Evolutionary conservation across 345 rosid species (phyloP), one percentile per base, ranked within the genome.

Genomic region (Populus davidiana): DNA sequence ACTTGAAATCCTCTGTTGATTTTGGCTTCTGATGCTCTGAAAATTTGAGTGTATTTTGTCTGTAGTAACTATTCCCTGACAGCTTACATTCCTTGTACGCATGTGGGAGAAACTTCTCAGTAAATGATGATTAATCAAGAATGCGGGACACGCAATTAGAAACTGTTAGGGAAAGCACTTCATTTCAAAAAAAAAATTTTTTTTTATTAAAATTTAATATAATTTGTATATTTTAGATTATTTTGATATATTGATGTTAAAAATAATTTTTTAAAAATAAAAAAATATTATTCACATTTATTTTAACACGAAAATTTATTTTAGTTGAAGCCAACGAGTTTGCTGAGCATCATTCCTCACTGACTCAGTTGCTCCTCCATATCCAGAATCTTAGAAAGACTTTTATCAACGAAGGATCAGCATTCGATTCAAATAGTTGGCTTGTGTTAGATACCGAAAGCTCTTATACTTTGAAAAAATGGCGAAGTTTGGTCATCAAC

Each of bases 131-230:
- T 84, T 1, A 33, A 5, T 33, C 0, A 69, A 73, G 61, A 73
- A 84, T 14, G 84, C 85, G 17, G 83, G 90, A 44, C 91, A 88
- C 82, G 91, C n/a, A n/a, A n/a, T n/a, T n/a, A n/a, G n/a, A n/a
- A n/a, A n/a, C n/a, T n/a, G n/a, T n/a, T n/a, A n/a, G n/a, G n/a
- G n/a, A n/a, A n/a, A n/a, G n/a, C n/a, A n/a, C n/a, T n/a, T n/a
- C n/a, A n/a, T n/a, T n/a, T n/a, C n/a, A n/a, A n/a, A n/a, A n/a
- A n/a, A n/a, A n/a, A n/a, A n/a, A n/a, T n/a, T n/a, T n/a, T n/a
- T n/a, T n/a, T n/a, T n/a, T n/a, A n/a, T n/a, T n/a, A n/a, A n/a
- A n/a, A n/a, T n/a, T n/a, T n/a, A n/a, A n/a, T n/a, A n/a, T n/a
- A n/a, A n/a, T n/a, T n/a, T n/a, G n/a, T n/a, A n/a, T n/a, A n/a